Percentiles rank a stretch among this genome's conserved stretches.
phyloP scores from a whole-genome alignment of 306 rosid species.

The Canavalia ensiformis region DNA sequence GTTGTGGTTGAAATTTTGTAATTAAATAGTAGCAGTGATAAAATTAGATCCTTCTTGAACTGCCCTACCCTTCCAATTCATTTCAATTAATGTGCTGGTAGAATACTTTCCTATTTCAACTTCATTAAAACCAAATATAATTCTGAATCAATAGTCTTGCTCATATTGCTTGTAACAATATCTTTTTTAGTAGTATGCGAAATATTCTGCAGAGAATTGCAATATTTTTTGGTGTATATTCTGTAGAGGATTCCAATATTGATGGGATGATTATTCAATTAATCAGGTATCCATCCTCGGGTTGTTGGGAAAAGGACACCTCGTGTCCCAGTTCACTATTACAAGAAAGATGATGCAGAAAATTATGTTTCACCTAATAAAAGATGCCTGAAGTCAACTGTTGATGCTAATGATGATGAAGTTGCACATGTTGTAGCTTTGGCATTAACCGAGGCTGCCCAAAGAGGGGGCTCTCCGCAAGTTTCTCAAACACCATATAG shows the following conservation, averaged over 20 bases:
- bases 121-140: not conserved
- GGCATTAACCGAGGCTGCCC: slow-evolving; percentile 74
- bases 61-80: slow-evolving; percentile 10
- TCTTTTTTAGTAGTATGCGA: slow-evolving; percentile 1
- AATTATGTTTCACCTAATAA: slow-evolving; percentile 58
- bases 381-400: slow-evolving; percentile 61
- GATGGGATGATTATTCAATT: slow-evolving; percentile 46
- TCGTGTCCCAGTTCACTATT: slow-evolving; percentile 67
- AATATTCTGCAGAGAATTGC: slow-evolving; percentile 12
- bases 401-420: slow-evolving; percentile 66
- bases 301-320: slow-evolving; percentile 92
- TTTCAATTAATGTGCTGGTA: slow-evolving; percentile 8
- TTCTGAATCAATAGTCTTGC: slow-evolving; percentile 13
- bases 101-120: slow-evolving; percentile 17
- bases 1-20: slow-evolving; percentile 3
- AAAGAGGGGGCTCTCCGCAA: slow-evolving; percentile 74
- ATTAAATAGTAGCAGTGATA: slow-evolving; percentile 19
- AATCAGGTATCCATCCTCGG: slow-evolving; percentile 75
- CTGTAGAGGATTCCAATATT: slow-evolving; percentile 12
- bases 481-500: slow-evolving; percentile 57
- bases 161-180: not conserved
- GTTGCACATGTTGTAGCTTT: slow-evolving; percentile 54
- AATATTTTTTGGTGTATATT: too few relatives aligned
- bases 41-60: slow-evolving; percentile 19
- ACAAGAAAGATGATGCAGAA: slow-evolving; percentile 59